These are phyloP conservation scores for Septoria linicola DNA, from an alignment of 2,329 filamentous ascomycete species.

Conservation along the genomic window DNA sequence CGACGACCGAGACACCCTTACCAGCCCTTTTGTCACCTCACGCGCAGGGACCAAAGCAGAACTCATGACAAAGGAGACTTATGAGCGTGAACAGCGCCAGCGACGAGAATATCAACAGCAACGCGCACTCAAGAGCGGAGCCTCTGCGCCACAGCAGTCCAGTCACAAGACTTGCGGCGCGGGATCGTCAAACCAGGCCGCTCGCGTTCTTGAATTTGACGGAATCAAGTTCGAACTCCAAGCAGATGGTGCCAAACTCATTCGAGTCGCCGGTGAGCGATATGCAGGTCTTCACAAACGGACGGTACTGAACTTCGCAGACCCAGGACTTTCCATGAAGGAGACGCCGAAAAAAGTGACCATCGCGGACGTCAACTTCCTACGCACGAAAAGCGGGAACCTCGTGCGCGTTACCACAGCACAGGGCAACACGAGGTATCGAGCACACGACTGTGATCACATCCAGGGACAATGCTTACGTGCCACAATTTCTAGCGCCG, in stretches of 20 bases:
- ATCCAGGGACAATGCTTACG: constrained; percentile 7
- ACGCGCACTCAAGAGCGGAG: neutral
- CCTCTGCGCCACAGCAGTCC: neutral
- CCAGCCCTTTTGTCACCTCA: constrained; percentile 65
- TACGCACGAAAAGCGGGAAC: constrained; percentile 84
- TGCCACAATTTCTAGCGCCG: constrained; percentile 16
- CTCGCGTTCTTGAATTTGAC: constrained; percentile 65
- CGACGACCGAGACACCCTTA: constrained; percentile 24
- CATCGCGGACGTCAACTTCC: constrained; percentile 76
- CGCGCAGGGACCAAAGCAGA: constrained; percentile 71
- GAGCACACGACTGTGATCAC: neutral
- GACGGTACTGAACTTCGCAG: constrained; percentile 22
- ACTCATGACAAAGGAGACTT: constrained; percentile 76
- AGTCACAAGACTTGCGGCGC: neutral
- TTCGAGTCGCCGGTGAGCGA: constrained; percentile 67
- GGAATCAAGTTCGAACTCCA: constrained; percentile 72
- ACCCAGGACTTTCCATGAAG: constrained; percentile 26
- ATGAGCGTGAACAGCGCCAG: constrained; percentile 65
- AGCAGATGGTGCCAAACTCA: constrained; percentile 78
- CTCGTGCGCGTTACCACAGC: constrained; percentile 59
- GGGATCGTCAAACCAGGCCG: neutral
- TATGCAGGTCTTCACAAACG: neutral
- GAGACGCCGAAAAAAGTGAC: constrained; percentile 71
- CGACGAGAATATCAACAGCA: constrained; percentile 48
- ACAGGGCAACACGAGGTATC: constrained; percentile 6